Base-by-base conservation (phyloP, 1,139 yeast genomes). In the Protomyces arabidopsidicola region DNA sequence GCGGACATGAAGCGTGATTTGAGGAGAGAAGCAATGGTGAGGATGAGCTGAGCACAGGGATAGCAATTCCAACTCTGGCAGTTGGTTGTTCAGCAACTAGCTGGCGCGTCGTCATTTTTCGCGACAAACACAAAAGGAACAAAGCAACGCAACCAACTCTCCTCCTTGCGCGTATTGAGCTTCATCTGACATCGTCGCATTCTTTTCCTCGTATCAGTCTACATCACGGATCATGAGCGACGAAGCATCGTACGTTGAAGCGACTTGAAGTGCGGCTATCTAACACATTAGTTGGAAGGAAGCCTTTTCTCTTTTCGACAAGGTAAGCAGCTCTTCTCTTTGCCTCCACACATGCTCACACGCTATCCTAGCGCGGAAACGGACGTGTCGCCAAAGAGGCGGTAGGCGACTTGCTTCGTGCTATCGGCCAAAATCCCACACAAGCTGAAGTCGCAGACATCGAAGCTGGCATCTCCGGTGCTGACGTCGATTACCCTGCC, bases 381-480 rank as follows among this genome's bases (percentile, higher is more conserved):
- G 98, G 98, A 18, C 83, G 86, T 75, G 93, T 95, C 67, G 86
- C 97, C n/a, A 82, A 84, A 67, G 90, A 87, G 70, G 87, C 89
- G 67, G 82, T 95, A 65, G 98, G 98, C 51, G 98, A 95, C 73
- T 83, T 95, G 71, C 82, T 95, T 67, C 83, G 99, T 75, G 97
- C 98, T 2, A 93, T 93, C 67, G 98, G 98, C 39, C 98, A 93
- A 79, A 95, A 95, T 79, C 99, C 99, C 68, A 91, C 98, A 10
- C 82, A 89, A 71, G 90, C 93, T 34, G 96, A 90, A 76, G 87
- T 90, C 68, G 78, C 86, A 39, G 91, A 88, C 69, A 63, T 65
- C 35, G 67, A 88, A 76, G 77, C 79, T 56, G 72, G 75, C 31
- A 71, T 78, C 20, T 69, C 73, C 36, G 73, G 74, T 16, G 77